A percentile compares a stretch with the other conserved stretches of the same genome.
phyloP scores from a whole-genome alignment of 768 basidiomycete genomes.

The Rhizopogon sp. region DNA sequence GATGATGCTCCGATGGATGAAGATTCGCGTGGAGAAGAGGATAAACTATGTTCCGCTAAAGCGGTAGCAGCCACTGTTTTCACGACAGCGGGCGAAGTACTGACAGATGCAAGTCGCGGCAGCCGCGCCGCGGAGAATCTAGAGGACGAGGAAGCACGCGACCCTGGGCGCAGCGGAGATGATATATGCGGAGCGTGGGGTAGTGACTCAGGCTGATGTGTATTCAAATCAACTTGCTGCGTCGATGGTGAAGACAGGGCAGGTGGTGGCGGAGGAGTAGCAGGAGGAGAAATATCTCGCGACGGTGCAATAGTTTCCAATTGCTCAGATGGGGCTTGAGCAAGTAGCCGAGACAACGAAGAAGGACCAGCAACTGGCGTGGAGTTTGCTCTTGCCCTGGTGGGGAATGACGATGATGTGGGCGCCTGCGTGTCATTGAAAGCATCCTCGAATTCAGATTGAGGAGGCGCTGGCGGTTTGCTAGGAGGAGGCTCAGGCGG shows the following conservation, averaged over 20 bases:
- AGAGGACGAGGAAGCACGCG: conserved; percentile 68
- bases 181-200: conserved; percentile 30
- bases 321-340: conserved; percentile 54
- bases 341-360: conserved; percentile 72
- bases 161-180: conserved; percentile 67
- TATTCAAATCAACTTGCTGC: not conserved
- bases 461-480: conserved; percentile 54
- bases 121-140: conserved; percentile 60
- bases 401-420: conserved; percentile 64
- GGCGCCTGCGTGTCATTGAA: conserved; percentile 61
- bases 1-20: conserved; percentile 35
- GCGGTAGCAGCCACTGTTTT: conserved; percentile 71
- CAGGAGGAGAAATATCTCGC: conserved; percentile 26
- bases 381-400: conserved; percentile 59
- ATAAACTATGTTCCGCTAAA: conserved; percentile 49
- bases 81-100: conserved; percentile 34
- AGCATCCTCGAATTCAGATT: conserved; percentile 69
- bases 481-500: conserved; percentile 27
- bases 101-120: conserved; percentile 49
- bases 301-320: conserved; percentile 24
- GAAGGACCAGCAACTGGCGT: conserved; percentile 71
- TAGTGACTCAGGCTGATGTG: conserved; percentile 28
- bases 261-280: conserved; percentile 32
- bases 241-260: conserved; percentile 31
- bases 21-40: conserved; percentile 31